phyloP scores from a whole-genome alignment of 768 basidiomycete genomes.

The Auriscalpium vulgare region DNA sequence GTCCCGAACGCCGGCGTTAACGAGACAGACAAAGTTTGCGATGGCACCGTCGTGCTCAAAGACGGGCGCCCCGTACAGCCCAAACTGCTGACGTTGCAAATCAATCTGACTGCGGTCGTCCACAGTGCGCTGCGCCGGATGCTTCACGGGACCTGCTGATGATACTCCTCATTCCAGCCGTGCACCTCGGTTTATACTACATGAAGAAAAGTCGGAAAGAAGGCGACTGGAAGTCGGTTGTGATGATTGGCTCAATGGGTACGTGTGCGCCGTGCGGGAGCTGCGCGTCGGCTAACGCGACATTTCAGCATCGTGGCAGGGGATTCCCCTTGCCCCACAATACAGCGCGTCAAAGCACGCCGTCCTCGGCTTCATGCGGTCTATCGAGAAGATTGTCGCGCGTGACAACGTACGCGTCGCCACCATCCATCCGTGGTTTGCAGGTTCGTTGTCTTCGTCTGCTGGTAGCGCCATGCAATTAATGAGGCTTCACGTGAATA shows the following conservation, averaged over 20 bases:
- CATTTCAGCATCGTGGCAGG: slow-evolving; percentile 19
- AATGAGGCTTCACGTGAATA: background rate
- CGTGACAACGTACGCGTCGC: slow-evolving; percentile 18
- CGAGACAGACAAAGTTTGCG: background rate
- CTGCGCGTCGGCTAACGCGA: background rate
- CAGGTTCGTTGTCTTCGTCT: slow-evolving; percentile 14
- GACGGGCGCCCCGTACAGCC: slow-evolving; percentile 24
- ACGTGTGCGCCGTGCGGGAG: background rate
- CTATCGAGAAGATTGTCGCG: slow-evolving; percentile 11
- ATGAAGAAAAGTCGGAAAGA: slow-evolving; percentile 13
- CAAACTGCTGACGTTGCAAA: slow-evolving; percentile 17
- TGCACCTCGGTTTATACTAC: slow-evolving; percentile 25
- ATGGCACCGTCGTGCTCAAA: slow-evolving; percentile 2
- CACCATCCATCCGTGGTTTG: slow-evolving; percentile 25
- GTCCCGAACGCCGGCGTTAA: slow-evolving; percentile 17
- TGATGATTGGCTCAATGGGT: slow-evolving; percentile 28
- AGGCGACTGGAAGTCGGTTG: slow-evolving; percentile 20
- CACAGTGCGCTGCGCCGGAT: slow-evolving; percentile 23
- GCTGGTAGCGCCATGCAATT: background rate
- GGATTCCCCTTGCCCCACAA: slow-evolving; percentile 15
- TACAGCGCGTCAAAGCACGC: slow-evolving; percentile 26
- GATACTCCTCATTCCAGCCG: slow-evolving; percentile 14
- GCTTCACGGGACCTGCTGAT: too few relatives aligned
- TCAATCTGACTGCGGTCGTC: slow-evolving; percentile 25
- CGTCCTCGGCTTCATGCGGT: slow-evolving; percentile 23